These are phyloP conservation scores for Wallacemonas sp. DNA, from an alignment of 208 protist genomes.

Conservation along the genomic window DNA sequence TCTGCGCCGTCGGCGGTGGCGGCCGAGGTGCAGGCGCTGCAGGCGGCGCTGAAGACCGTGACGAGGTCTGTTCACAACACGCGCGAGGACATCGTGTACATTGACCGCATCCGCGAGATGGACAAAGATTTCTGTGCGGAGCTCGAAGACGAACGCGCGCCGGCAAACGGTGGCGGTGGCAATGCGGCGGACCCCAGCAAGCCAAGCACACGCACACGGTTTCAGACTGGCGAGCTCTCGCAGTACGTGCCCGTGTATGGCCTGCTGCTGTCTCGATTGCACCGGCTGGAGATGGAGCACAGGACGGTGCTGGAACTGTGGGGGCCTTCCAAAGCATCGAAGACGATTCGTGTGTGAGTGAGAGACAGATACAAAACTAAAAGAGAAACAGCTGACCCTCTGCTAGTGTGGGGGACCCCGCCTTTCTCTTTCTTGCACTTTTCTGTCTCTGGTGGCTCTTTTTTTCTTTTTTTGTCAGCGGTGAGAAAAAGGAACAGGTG, in stretches of 20 bases:
- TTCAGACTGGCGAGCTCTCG: constrained; percentile 27
- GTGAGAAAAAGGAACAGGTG: too few species aligned
- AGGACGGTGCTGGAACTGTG: constrained; percentile 79
- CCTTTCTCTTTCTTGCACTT: too few species aligned
- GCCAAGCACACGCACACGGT: neutral
- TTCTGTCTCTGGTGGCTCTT: too few species aligned
- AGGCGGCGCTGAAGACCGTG: constrained; percentile 9
- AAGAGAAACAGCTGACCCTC: neutral
- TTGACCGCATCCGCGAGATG: constrained; percentile 50
- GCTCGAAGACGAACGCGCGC: neutral
- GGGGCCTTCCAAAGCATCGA: constrained; percentile 18
- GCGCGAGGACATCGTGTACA: constrained; percentile 54
- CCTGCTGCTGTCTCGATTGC: constrained; percentile 63
- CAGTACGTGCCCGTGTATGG: constrained; percentile 80
- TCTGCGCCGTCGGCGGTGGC: neutral
- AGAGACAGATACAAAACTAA: neutral
- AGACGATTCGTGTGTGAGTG: constrained; percentile 1
- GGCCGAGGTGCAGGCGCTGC: neutral
- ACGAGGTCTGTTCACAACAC: constrained; percentile 30
- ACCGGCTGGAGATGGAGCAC: constrained; percentile 81
- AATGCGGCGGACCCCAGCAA: neutral
- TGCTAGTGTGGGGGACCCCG: too few species aligned
- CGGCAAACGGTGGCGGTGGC: neutral
- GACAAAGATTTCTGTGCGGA: constrained; percentile 34
- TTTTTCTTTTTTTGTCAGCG: too few species aligned